phyloP scores from a whole-genome alignment of 2,329 filamentous ascomycete species.

The Pestalotiopsis fici region DNA sequence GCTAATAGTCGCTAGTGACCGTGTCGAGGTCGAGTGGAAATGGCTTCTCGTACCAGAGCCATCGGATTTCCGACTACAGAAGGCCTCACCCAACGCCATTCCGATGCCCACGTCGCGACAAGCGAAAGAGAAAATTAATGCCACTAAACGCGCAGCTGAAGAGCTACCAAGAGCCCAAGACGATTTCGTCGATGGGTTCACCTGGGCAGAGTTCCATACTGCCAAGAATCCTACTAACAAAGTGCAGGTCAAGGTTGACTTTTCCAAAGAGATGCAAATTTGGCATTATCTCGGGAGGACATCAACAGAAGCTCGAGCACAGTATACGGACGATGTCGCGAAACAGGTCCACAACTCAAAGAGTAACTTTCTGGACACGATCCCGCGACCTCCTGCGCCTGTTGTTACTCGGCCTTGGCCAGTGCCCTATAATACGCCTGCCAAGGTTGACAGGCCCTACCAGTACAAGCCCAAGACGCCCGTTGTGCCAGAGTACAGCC shows the following conservation, averaged over 20 bases:
- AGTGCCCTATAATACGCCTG: slow-evolving; percentile 19
- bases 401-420: slow-evolving; percentile 23
- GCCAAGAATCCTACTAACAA: slow-evolving; percentile 57
- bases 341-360: slow-evolving; percentile 64
- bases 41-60: slow-evolving; percentile 76
- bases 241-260: slow-evolving; percentile 68
- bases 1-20: slow-evolving; percentile 60
- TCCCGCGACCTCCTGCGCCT: slow-evolving; percentile 50
- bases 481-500: slow-evolving; percentile 20
- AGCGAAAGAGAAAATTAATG: slow-evolving; percentile 68
- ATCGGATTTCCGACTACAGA: slow-evolving; percentile 70
- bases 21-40: slow-evolving; percentile 81
- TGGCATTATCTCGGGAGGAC: slow-evolving; percentile 87
- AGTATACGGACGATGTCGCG: slow-evolving; percentile 79
- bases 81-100: slow-evolving; percentile 72
- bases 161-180: slow-evolving; percentile 67
- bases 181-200: slow-evolving; percentile 66
- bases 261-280: slow-evolving; percentile 71
- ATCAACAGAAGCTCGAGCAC: slow-evolving; percentile 87
- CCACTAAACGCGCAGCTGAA: slow-evolving; percentile 60
- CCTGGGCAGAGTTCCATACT: slow-evolving; percentile 79
- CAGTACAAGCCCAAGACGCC: slow-evolving; percentile 33
- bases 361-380: slow-evolving; percentile 72
- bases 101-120: slow-evolving; percentile 67
- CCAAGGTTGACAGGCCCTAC: slow-evolving; percentile 32